Percentiles rank a stretch among this genome's conserved stretches.
These are phyloP conservation scores for Curvularia hawaiiensis DNA, from an alignment of 2,329 filamentous ascomycete genomes.

Conservation along the genomic window DNA sequence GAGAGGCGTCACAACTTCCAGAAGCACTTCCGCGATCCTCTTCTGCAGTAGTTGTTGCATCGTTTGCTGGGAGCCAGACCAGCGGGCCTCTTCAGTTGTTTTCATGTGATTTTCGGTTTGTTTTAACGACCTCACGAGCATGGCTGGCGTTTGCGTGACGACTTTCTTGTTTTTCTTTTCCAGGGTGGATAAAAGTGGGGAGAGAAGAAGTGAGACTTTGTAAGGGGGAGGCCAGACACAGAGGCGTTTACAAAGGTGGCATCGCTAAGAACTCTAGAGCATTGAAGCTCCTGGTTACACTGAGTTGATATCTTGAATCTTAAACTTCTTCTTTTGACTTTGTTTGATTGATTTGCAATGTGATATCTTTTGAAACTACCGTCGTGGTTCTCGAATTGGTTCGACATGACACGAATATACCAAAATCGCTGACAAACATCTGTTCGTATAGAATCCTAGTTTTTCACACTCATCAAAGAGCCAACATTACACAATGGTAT, in stretches of 20 bases:
- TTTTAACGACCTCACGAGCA: conserved; percentile 5
- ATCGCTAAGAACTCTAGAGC: background rate
- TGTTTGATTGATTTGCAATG: background rate
- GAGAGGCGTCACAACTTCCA: conserved; percentile 79
- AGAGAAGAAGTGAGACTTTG: background rate
- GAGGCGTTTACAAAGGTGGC: background rate
- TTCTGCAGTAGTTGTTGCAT: conserved; percentile 53
- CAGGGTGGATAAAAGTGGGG: background rate
- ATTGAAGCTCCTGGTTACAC: background rate
- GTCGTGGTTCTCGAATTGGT: background rate
- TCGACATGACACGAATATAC: background rate
- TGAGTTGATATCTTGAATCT: background rate
- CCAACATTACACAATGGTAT: background rate
- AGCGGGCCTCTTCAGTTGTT: background rate
- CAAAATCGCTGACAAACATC: background rate
- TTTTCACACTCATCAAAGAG: background rate
- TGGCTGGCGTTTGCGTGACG: conserved; percentile 6
- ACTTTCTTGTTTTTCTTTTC: background rate
- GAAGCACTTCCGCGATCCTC: conserved; percentile 70
- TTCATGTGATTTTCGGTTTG: background rate
- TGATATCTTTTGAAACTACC: background rate
- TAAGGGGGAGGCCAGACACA: background rate
- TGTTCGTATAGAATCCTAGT: background rate
- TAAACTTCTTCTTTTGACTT: background rate
- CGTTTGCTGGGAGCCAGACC: background rate